These are phyloP conservation scores for Heliamphora exappendiculata DNA, from an alignment of 148 eudicot species.

Conservation along the genomic window DNA sequence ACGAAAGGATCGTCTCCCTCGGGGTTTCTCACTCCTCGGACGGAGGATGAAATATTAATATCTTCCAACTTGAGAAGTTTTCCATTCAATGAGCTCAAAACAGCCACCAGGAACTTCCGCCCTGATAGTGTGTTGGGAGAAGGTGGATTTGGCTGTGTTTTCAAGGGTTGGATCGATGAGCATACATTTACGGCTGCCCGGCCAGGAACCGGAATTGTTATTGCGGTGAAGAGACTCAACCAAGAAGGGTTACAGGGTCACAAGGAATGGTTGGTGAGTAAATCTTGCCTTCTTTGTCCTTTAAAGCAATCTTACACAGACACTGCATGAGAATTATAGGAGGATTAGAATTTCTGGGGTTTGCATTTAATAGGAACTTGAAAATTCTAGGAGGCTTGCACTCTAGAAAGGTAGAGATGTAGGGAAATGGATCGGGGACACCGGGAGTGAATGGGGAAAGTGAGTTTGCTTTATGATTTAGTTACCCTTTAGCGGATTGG, in stretches of 20 bases:
- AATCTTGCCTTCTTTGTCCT: not conserved
- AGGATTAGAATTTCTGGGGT: too few relatives aligned
- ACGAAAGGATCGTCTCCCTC: slow-evolving; percentile 29
- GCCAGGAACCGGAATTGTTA: slow-evolving; percentile 57
- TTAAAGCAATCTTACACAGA: not conserved
- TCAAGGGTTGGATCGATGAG: slow-evolving; percentile 86
- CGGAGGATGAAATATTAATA: slow-evolving; percentile 60
- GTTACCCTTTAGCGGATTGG: too few relatives aligned
- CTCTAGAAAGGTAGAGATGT: too few relatives aligned
- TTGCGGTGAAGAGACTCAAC: slow-evolving; percentile 78
- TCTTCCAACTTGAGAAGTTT: slow-evolving; percentile 59
- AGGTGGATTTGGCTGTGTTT: slow-evolving; percentile 87
- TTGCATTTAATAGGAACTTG: too few relatives aligned
- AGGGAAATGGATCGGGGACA: too few relatives aligned
- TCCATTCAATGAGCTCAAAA: slow-evolving; percentile 41
- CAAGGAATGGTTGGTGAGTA: slow-evolving; percentile 85
- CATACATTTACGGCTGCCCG: slow-evolving; percentile 49
- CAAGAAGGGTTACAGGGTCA: slow-evolving; percentile 81
- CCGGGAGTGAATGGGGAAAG: too few relatives aligned
- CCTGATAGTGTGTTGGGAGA: slow-evolving; percentile 86
- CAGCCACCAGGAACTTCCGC: slow-evolving; percentile 66
- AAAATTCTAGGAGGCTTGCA: too few relatives aligned
- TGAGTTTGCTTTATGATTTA: too few relatives aligned
- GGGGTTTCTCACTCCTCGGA: slow-evolving; percentile 25
- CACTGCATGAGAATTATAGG: too few relatives aligned